Base-by-base conservation (phyloP, 805 yeast genomes). In the Myxozyma neglecta region DNA sequence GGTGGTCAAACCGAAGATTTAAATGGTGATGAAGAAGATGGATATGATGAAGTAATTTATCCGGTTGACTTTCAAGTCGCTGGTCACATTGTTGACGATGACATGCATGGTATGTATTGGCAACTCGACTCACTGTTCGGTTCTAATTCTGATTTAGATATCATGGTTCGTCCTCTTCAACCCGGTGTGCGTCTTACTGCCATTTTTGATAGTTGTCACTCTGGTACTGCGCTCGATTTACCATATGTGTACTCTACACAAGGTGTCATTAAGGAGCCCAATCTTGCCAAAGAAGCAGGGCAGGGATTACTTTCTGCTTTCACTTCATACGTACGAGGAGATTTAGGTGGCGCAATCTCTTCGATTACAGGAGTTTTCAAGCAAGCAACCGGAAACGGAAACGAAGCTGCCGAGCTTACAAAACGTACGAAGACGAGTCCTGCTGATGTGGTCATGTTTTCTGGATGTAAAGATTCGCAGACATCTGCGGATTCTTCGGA, bases 391-490 rank as follows among this genome's bases (percentile, higher is more conserved):
- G 44, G 46, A 24, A 24, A 24, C 43, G 51, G 55, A 6, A 45
- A 42, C 18, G 20, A 29, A 14, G 77, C 79, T 16, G 71, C 74
- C 16, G 75, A 84, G 60, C 72, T 73, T 45, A 79, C 84, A 32
- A 80, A 75, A 61, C 81, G 81, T 66, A 76, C 81, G 35, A 89
- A 88, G 71, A 82, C 85, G 66, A 82, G 90, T 0, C 83, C 90
- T 0, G 92, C 93, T 1, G 96, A 89, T 74, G 88, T 86, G 18
- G 82, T 89, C 29, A 81, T 84, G 74, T 76, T 89, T 57, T 85
- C 90, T 2, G 96, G 96, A 5, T 90, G 96, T 67, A 88, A 87
- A 71, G 96, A 89, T 74, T 80, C 83, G 56, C 96, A 89, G 75
- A 89, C 96, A 0, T 82, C 87, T 59, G 96, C 96, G 6, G 96